Evolutionary conservation across 768 basidiomycete species (phyloP), one percentile per base, ranked within the genome.

Genomic region (Boletus subparvulus): DNA sequence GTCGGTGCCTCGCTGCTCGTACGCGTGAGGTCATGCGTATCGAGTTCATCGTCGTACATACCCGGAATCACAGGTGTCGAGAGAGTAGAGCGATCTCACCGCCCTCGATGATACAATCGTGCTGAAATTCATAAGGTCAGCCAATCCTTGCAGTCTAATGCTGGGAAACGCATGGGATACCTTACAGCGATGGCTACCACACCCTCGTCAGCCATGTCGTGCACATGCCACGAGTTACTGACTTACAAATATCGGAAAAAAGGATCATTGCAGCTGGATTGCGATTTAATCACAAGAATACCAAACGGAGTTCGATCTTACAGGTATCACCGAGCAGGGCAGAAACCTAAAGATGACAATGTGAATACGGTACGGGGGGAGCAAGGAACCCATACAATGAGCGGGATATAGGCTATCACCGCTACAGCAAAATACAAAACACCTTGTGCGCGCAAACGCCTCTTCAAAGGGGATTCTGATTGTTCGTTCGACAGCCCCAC

Each of bases 361-460:
- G 16, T 64, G 52, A 17, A 26, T 2, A 33, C 12, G 37, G 10
- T 12, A 32, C 7, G 8, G 17, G 8, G 24, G 26, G 19, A 8
- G 45, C 33, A 32, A 19, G n/a, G 26, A 33, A 2, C 9, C 16
- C 54, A 8, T 1, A 66, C 65, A 56, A 19, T 14, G 3, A 54
- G 39, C 0, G 55, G 59, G 24, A 72, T 44, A 32, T 63, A 68
- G 2, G 48, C 43, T 11, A 64, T 13, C 3, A 55, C 55, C 5
- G 57, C 59, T 4, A 63, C 28, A 14, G 47, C 57, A 40, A 60
- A 56, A 47, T 67, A 63, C 3, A 56, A 10, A 7, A 61, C 48
- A 17, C 63, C 68, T 36, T 70, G 68, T 5, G 36, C 9, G 21
- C 37, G 33, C 14, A 70, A 36, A n/a, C 52, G 55, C 10, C 30